phyloP scores from a whole-genome alignment of 768 basidiomycete genomes.

The Tricholoma terreum region DNA sequence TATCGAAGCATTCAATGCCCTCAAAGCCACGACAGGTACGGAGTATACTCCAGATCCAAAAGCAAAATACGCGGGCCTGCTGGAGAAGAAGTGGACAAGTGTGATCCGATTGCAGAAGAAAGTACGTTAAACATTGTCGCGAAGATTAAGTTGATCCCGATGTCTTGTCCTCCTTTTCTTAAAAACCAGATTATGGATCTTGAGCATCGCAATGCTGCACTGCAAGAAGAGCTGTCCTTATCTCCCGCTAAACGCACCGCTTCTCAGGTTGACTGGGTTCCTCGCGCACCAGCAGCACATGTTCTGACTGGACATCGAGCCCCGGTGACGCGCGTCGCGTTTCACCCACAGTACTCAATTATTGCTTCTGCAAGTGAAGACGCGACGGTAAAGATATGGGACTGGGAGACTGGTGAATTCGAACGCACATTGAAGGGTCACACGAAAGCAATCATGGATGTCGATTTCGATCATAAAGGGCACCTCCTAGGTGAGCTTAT shows the following conservation, averaged over 20 bases:
- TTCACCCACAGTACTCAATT: slow-evolving; percentile 83
- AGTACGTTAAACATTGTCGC: slow-evolving; percentile 38
- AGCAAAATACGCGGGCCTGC: slow-evolving; percentile 78
- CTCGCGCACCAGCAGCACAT: slow-evolving; percentile 78
- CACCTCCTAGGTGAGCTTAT: slow-evolving; percentile 62
- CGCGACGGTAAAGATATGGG: slow-evolving; percentile 90
- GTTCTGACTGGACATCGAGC: slow-evolving; percentile 73
- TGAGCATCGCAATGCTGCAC: slow-evolving; percentile 76
- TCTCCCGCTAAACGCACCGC: slow-evolving; percentile 52
- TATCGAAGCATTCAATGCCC: slow-evolving; percentile 56
- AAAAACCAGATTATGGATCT: slow-evolving; percentile 85
- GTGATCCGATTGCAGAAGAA: slow-evolving; percentile 96
- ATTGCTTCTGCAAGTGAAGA: slow-evolving; percentile 88
- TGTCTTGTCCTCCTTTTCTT: slow-evolving; percentile 11
- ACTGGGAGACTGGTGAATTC: slow-evolving; percentile 94
- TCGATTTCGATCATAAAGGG: slow-evolving; percentile 87
- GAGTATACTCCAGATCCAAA: slow-evolving; percentile 83
- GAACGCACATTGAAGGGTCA: slow-evolving; percentile 91
- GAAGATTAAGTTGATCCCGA: not conserved
- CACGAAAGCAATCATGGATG: slow-evolving; percentile 84
- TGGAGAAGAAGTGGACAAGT: slow-evolving; percentile 98
- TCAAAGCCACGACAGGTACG: slow-evolving; percentile 50
- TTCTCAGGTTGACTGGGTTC: slow-evolving; percentile 82
- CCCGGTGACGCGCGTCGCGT: slow-evolving; percentile 75
- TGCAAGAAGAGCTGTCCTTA: slow-evolving; percentile 66